phyloP scores from a whole-genome alignment of 805 yeast species.

The Huiozyma naganishii region DNA sequence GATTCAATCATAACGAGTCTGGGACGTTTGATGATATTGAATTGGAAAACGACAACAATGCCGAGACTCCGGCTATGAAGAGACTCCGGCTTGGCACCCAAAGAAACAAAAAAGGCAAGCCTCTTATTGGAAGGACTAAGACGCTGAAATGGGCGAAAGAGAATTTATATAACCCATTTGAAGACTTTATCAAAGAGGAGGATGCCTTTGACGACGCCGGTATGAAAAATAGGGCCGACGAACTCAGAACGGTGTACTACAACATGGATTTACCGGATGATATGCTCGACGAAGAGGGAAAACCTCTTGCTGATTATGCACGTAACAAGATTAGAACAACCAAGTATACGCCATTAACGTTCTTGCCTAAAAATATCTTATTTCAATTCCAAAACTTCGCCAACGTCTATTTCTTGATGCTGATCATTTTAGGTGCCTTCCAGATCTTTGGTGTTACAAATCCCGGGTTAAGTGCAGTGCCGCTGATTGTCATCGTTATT shows the following conservation, averaged over 20 bases:
- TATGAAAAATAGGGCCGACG: conserved; percentile 30
- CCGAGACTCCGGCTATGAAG: conserved; percentile 36
- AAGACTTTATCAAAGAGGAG: conserved; percentile 19
- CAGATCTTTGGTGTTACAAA: conserved; percentile 71
- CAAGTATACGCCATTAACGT: conserved; percentile 83
- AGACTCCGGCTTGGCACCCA: conserved; percentile 89
- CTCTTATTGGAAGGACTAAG: conserved; percentile 47
- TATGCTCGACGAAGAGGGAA: conserved; percentile 47
- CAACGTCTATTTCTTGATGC: conserved; percentile 70
- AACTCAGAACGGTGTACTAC: conserved; percentile 44
- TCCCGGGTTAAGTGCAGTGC: conserved; percentile 67
- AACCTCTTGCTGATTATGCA: conserved; percentile 52
- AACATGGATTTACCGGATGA: conserved; percentile 52
- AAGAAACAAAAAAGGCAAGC: conserved; percentile 60
- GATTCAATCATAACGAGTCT: conserved; percentile 2
- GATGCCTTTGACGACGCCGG: conserved; percentile 26
- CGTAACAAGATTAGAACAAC: conserved; percentile 92
- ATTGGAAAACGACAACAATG: conserved; percentile 12
- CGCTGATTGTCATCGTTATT: conserved; percentile 64
- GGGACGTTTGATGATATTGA: conserved; percentile 20
- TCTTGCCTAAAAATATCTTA: conserved; percentile 72
- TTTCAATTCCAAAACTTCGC: conserved; percentile 85
- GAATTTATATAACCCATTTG: conserved; percentile 27
- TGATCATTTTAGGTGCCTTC: conserved; percentile 71
- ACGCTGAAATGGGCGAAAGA: conserved; percentile 44